Base-by-base conservation (phyloP, 2,329 filamentous ascomycete genomes). In the Dothistroma pini region DNA sequence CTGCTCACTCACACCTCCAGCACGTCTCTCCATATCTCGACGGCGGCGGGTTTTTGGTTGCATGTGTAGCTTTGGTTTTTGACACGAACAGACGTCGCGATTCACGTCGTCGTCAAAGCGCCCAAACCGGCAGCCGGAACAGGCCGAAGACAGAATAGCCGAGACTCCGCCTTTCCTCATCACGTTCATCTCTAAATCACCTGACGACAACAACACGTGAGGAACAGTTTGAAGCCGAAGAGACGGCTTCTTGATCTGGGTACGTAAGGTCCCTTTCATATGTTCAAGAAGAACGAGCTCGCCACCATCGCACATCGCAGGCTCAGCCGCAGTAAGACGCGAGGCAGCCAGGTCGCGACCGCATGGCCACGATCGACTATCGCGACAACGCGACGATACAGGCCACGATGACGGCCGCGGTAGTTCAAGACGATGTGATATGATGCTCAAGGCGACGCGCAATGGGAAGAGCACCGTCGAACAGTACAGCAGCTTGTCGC, bases 1-100 rank as follows among this genome's bases (percentile, higher is more conserved):
- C 31, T 35, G 49, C 49, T 52, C 49, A 52, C 51, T 32, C 51
- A 53, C 51, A 53, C 51, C 7, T 21, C 8, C 31, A 53, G n/a
- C 31, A 53, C 31, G 19, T n/a, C 31, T 51, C 14, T n/a, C 22
- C 48, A 51, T 51, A 51, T 51, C 48, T 51, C 48, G 48, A 29
- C 48, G 31, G 31, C 51, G 31, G 31, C 29, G 51, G 25, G 31
- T n/a, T 2, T 53, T 21, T 53, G 35, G 12, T 31, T 35, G 29
- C 19, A 14, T 34, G 12, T 35, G 16, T 11, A 35, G 51, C 12
- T 21, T 53, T n/a, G n/a, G 14, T 34, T 21, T 19, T 34, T 12
- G 31, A n/a, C 8, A 35, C 22, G 16, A 32, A 31, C 31, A 12
- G 1, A 53, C 21, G 51, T 22, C 19, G 51, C 2, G 4, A 7